These are phyloP conservation scores for Alternaria burnsii DNA, from an alignment of 2,329 filamentous ascomycete genomes.

Conservation along the genomic window DNA sequence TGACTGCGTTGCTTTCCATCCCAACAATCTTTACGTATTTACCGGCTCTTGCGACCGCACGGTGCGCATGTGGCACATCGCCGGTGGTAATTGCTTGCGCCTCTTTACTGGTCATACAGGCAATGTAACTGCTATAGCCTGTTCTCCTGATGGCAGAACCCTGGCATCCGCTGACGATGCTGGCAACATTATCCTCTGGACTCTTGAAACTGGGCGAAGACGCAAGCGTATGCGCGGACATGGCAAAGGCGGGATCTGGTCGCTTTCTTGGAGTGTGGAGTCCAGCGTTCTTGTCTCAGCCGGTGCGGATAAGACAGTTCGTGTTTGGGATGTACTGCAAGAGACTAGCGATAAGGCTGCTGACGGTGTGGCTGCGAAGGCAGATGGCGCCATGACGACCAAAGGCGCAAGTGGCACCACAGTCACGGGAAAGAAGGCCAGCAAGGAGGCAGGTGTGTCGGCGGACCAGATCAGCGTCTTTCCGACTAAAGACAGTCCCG, in stretches of 20 bases:
- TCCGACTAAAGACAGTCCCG: constrained; percentile 93
- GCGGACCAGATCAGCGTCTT: constrained; percentile 95
- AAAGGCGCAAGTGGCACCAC: constrained; percentile 58
- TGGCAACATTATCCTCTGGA: constrained; percentile 94
- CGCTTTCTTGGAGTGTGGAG: constrained; percentile 90
- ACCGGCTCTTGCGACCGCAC: constrained; percentile 93
- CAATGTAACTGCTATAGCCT: constrained; percentile 84
- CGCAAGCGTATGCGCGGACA: constrained; percentile 95
- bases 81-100: constrained; percentile 84
- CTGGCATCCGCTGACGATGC: constrained; percentile 90
- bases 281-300: constrained; percentile 89
- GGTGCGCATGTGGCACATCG: constrained; percentile 96
- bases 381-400: constrained; percentile 62
- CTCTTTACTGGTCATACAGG: constrained; percentile 92
- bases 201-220: constrained; percentile 82
- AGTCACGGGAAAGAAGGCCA: constrained; percentile 69
- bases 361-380: constrained; percentile 59
- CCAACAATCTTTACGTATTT: constrained; percentile 92
- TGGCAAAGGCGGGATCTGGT: constrained; percentile 92
- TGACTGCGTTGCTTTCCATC: constrained; percentile 92
- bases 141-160: constrained; percentile 85
- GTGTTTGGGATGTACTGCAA: constrained; percentile 89
- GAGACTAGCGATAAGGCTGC: constrained; percentile 65
- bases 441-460: constrained; percentile 88
- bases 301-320: constrained; percentile 89